Evolutionary conservation across 768 basidiomycete genomes (phyloP).

Genomic region (Cyclocybe aegerita): DNA sequence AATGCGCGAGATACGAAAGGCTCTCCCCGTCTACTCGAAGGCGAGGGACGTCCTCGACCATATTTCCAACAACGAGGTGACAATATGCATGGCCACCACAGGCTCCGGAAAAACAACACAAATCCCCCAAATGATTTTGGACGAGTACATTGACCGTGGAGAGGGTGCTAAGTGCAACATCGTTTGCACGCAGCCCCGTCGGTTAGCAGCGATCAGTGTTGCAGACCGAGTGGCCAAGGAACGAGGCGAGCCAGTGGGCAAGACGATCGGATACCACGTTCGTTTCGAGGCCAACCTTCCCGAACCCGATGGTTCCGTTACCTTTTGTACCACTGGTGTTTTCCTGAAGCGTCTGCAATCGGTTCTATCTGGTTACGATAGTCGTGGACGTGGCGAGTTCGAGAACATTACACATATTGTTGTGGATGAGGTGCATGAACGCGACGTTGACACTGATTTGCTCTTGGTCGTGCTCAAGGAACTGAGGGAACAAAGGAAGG

Average conservation of each 20-base stretch:
- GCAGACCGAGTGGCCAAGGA: conserved; percentile 91
- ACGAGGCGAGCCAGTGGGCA: conserved; percentile 70
- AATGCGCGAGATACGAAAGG: conserved; percentile 65
- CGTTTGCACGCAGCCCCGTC: conserved; percentile 90
- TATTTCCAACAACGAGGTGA: conserved; percentile 78
- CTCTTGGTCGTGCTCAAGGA: conserved; percentile 88
- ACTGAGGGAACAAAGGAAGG: conserved; percentile 70
- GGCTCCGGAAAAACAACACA: conserved; percentile 96
- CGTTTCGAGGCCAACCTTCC: conserved; percentile 85
- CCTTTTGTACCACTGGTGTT: conserved; percentile 92
- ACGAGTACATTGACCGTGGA: conserved; percentile 75
- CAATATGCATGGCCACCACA: conserved; percentile 86
- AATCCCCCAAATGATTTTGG: conserved; percentile 89
- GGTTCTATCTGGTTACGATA: conserved; percentile 49
- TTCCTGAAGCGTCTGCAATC: conserved; percentile 86
- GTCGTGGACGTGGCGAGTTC: conserved; percentile 38
- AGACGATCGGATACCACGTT: conserved; percentile 85
- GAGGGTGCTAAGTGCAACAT: conserved; percentile 86
- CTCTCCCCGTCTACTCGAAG: conserved; percentile 76
- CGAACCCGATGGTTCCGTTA: conserved; percentile 78
- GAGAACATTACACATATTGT: conserved; percentile 87
- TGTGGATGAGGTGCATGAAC: conserved; percentile 96
- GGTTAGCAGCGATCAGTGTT: conserved; percentile 89
- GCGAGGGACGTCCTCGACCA: conserved; percentile 66
- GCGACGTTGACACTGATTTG: conserved; percentile 91